These are phyloP conservation scores for Pelargonium citronellum DNA, from an alignment of 441 rosid genomes.

Conservation along the genomic window DNA sequence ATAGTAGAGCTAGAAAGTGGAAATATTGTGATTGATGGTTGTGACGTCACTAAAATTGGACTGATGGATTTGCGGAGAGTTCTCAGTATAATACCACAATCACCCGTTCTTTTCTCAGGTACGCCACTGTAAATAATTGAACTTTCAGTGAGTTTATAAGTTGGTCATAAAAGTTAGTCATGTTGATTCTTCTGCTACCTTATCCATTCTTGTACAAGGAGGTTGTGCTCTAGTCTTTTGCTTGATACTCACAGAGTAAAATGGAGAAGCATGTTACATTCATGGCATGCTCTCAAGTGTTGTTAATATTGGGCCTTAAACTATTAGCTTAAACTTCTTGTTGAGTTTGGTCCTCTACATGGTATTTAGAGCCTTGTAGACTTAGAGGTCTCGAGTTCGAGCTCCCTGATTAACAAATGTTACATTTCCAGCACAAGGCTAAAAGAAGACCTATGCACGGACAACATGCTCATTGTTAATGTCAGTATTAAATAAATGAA, in stretches of 20 bases:
- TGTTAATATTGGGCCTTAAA: too few relatives aligned
- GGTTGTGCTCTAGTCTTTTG: background rate
- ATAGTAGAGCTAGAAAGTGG: conserved; percentile 86
- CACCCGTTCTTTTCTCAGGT: conserved; percentile 98
- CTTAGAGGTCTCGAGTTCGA: too few relatives aligned
- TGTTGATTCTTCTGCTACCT: background rate
- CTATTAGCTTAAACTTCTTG: too few relatives aligned
- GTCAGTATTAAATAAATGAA: too few relatives aligned
- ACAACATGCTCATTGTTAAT: too few relatives aligned
- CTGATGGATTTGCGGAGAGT: conserved; percentile 75
- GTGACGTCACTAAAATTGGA: conserved; percentile 68
- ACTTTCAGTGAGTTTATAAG: background rate
- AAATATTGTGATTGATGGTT: conserved; percentile 66
- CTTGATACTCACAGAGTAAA: background rate
- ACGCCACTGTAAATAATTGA: conserved; percentile 1
- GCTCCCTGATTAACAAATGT: too few relatives aligned
- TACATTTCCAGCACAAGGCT: too few relatives aligned
- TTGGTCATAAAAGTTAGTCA: background rate
- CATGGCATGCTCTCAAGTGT: background rate
- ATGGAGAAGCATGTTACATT: background rate
- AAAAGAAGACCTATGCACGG: too few relatives aligned
- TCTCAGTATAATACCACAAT: conserved; percentile 90
- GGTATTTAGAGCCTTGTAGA: too few relatives aligned
- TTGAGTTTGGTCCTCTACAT: too few relatives aligned
- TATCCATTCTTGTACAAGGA: background rate